Conservation (phyloP, 208 protist species). For the Trypanosoma theileri region DNA sequence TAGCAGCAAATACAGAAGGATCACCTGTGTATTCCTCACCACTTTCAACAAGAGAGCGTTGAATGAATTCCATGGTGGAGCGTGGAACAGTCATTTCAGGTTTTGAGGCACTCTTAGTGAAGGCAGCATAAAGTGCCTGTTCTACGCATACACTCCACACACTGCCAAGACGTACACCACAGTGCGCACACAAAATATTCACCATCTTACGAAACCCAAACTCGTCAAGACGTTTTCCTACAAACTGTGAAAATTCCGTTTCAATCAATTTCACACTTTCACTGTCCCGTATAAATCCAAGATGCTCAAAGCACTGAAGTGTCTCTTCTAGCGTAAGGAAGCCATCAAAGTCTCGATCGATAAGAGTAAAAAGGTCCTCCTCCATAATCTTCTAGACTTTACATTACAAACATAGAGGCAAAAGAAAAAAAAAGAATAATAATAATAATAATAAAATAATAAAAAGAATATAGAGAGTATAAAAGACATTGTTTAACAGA, state of each 20-base stretch:
- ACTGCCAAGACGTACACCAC: background rate
- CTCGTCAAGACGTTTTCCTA: background rate
- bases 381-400: constrained; percentile 4
- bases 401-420: background rate
- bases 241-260: background rate
- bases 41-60: background rate
- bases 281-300: constrained; percentile 5
- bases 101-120: background rate
- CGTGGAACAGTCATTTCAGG: constrained; percentile 6
- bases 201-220: background rate
- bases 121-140: constrained; percentile 10
- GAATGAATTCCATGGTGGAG: background rate
- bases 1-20: background rate
- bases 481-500: background rate
- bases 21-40: background rate
- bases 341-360: constrained; percentile 10
- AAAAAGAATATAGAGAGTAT: background rate
- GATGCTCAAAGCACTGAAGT: constrained; percentile 1
- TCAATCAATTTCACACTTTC: background rate
- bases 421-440: background rate
- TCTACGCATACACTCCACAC: constrained; percentile 19
- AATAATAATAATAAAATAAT: too few relatives aligned
- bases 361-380: constrained; percentile 20
- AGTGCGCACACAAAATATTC: background rate
- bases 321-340: constrained; percentile 12